A percentile compares a stretch with the other conserved stretches of the same genome.
These are phyloP conservation scores for Podila clonocystis DNA, from an alignment of 192 early-diverging fungal genomes.

Conservation along the genomic window DNA sequence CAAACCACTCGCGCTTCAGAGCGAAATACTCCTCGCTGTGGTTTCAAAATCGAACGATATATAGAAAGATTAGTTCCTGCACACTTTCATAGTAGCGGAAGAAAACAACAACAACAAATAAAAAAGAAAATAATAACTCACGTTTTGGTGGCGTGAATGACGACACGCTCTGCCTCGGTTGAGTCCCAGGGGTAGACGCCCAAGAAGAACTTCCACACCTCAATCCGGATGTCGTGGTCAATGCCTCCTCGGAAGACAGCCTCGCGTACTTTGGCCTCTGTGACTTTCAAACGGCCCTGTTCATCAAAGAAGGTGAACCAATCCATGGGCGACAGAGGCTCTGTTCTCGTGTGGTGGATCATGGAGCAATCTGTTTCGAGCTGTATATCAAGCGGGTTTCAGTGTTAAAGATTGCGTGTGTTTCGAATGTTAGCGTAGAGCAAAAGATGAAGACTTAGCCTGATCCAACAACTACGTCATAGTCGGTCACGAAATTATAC, in stretches of 20 bases:
- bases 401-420: not conserved
- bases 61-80: not conserved
- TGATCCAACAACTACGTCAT: not conserved
- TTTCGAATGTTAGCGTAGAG: not conserved
- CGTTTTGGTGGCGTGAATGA: slow-evolving; percentile 61
- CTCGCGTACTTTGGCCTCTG: slow-evolving; percentile 61
- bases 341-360: slow-evolving; percentile 58
- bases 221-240: slow-evolving; percentile 78
- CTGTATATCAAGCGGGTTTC: slow-evolving; percentile 12
- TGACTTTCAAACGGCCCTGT: slow-evolving; percentile 57
- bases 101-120: not conserved
- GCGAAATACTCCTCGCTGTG: slow-evolving; percentile 68
- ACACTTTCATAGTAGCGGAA: too few species aligned
- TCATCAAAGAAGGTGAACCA: slow-evolving; percentile 80
- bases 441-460: not conserved
- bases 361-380: slow-evolving; percentile 55
- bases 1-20: slow-evolving; percentile 74
- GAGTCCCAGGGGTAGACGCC: slow-evolving; percentile 87
- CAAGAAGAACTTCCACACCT: slow-evolving; percentile 93
- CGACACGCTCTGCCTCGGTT: slow-evolving; percentile 74
- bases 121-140: slow-evolving; percentile 12
- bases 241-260: slow-evolving; percentile 82
- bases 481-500: too few species aligned
- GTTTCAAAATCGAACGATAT: not conserved
- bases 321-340: slow-evolving; percentile 67